phyloP scores from a whole-genome alignment of 78 protist species.

The Dictyostelium citrinum region DNA sequence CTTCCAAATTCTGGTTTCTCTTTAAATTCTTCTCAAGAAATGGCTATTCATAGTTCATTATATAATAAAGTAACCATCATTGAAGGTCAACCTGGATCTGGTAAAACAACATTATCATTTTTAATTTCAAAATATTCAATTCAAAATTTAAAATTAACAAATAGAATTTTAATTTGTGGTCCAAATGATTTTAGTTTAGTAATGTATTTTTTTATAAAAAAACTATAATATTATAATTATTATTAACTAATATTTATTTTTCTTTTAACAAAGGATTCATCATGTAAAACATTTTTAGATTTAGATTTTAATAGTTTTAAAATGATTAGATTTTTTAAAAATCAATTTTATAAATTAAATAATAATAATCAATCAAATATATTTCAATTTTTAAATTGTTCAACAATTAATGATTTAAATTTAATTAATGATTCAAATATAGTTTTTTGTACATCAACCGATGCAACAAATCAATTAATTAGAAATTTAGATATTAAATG shows the following conservation, averaged over 20 bases:
- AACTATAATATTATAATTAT: background rate
- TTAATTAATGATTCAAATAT: background rate
- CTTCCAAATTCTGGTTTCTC: background rate
- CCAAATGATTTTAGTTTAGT: constrained; percentile 55
- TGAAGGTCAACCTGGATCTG: constrained; percentile 45
- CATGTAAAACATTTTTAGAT: constrained; percentile 5
- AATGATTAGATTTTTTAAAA: constrained; percentile 1
- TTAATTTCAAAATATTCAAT: background rate
- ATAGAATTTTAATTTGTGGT: constrained; percentile 35
- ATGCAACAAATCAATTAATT: constrained; percentile 1
- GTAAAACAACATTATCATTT: constrained; percentile 29
- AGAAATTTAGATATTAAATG: constrained; percentile 13
- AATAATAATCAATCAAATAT: background rate
- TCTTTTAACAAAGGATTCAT: background rate
- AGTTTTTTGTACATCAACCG: constrained; percentile 25
- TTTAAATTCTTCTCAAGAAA: background rate
- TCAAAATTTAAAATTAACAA: background rate
- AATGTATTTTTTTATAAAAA: background rate
- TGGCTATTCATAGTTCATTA: background rate
- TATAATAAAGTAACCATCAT: constrained; percentile 12
- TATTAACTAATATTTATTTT: background rate
- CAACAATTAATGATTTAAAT: background rate
- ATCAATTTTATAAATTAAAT: background rate
- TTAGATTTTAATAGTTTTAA: background rate
- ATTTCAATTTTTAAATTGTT: background rate